Conservation (phyloP, 257 asterid species). For the Euphrasia confusa region DNA sequence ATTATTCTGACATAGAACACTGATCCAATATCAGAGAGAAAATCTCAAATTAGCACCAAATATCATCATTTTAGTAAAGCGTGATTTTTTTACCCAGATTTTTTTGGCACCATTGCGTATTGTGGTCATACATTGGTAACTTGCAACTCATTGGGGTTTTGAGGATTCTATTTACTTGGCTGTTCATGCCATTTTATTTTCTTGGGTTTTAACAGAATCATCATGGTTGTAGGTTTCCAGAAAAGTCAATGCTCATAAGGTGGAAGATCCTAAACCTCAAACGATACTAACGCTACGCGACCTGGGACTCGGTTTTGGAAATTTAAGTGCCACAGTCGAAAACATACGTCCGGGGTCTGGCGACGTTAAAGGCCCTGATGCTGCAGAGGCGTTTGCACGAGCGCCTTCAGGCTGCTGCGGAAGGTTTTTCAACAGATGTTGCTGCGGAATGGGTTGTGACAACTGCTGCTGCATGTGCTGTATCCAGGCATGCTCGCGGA, state of each 20-base stretch:
- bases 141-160: neutral
- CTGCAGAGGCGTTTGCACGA: constrained; percentile 53
- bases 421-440: constrained; percentile 21
- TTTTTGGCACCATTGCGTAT: neutral
- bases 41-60: too few species aligned
- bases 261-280: constrained; percentile 41
- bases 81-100: neutral
- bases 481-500: constrained; percentile 46
- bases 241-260: constrained; percentile 27
- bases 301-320: constrained; percentile 68
- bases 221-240: constrained; percentile 32
- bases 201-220: neutral
- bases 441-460: constrained; percentile 21
- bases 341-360: constrained; percentile 56
- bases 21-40: too few species aligned
- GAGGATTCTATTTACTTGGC: neutral
- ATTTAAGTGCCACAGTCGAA: constrained; percentile 59
- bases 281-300: constrained; percentile 27
- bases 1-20: too few species aligned
- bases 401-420: constrained; percentile 71
- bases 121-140: neutral
- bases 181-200: neutral
- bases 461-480: constrained; percentile 87
- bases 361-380: constrained; percentile 36
- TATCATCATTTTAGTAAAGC: neutral